These are phyloP conservation scores for Epichloe aotearoae DNA, from an alignment of 2,329 filamentous ascomycete species.

Conservation along the genomic window DNA sequence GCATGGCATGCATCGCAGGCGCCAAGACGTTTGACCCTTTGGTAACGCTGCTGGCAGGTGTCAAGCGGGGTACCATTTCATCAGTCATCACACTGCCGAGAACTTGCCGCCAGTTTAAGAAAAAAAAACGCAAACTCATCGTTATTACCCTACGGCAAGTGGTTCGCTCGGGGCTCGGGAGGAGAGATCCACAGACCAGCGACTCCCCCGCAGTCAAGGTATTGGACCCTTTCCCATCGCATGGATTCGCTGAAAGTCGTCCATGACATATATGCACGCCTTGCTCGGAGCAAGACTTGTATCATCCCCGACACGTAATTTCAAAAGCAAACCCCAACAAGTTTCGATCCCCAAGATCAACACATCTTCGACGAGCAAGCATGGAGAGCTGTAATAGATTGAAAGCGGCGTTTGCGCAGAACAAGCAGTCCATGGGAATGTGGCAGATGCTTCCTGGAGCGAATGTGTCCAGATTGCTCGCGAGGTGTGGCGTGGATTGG, in stretches of 20 bases:
- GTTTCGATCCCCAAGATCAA: not conserved
- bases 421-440: constrained; percentile 38
- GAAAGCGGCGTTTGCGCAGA: constrained; percentile 34
- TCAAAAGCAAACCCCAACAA: not conserved
- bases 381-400: constrained; percentile 36
- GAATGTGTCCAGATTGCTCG: constrained; percentile 46
- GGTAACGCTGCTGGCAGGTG: too few relatives aligned
- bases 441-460: constrained; percentile 52
- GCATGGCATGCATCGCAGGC: too few relatives aligned
- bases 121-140: too few relatives aligned
- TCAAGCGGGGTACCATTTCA: too few relatives aligned
- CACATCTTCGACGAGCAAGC: not conserved
- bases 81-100: too few relatives aligned
- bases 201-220: not conserved
- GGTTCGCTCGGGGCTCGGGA: too few relatives aligned
- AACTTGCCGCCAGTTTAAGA: too few relatives aligned
- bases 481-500: constrained; percentile 51
- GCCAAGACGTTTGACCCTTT: too few relatives aligned
- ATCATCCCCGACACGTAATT: not conserved
- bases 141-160: too few relatives aligned
- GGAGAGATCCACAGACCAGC: not conserved
- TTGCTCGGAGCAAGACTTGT: not conserved
- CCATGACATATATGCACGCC: not conserved
- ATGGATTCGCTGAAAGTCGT: not conserved
- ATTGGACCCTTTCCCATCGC: not conserved